Base-by-base conservation (phyloP, 208 protist species). In the Vickermania spadyakhi region DNA sequence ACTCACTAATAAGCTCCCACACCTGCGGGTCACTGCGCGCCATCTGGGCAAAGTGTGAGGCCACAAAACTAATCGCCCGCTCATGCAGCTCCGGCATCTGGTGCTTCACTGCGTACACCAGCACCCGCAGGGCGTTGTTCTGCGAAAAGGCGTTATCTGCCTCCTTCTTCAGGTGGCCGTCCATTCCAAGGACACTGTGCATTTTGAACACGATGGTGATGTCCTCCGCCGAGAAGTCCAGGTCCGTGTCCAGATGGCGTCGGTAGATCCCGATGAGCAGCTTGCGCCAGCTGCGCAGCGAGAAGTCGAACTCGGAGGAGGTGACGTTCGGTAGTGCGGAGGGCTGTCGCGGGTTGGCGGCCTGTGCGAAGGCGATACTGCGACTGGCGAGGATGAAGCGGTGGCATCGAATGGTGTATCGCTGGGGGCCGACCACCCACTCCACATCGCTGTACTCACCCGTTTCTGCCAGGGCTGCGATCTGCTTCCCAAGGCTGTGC, bases 361-460 rank as follows among this genome's bases (percentile, higher is more conserved):
- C 72, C 55, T 91, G 79, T 1, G 81, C 84, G 60, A 91, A 94
- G 31, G 83, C 64, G 56, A 87, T 70, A 60, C 79, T 85, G 50
- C 87, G 87, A 30, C 73, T 88, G n/a, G 87, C 84, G n/a, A 94
- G 65, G 60, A 94, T 86, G 61, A 79, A 91, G 29, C 79, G 75
- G 60, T 94, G 87, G 25, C 79, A 81, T 41, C 77, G 82, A 31
- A 94, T 65, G 4, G 70, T 72, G 60, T 86, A 73, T 45, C 77
- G 70, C 54, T 82, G 73, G n/a, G 87, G 80, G 0, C 87, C 81
- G 21, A 94, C 79, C 21, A 84, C 65, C 70, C 79, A 85, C 4
- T 89, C 79, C 55, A 83, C 74, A 61, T 94, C 87, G 59, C 80
- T 89, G 75, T 94, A 94, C 77, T 88, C 84, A 2, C 87, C 87